Percentiles rank a stretch among this genome's conserved stretches.
Conservation (phyloP, 179 eudicot species). For the Silene vulgaris region DNA sequence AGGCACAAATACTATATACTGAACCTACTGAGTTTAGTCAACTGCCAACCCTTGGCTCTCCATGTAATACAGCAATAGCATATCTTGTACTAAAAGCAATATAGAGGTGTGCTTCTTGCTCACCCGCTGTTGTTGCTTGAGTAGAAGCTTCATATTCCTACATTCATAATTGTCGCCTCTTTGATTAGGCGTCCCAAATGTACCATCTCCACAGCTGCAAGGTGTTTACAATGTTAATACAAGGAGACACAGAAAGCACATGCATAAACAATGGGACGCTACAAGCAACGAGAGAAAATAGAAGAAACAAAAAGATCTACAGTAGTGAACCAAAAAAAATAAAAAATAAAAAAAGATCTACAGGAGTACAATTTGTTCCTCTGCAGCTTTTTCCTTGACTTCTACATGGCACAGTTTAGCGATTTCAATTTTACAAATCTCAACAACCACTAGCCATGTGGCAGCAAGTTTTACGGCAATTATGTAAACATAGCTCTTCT, state of each 20-base stretch:
- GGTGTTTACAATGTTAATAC: slow-evolving; percentile 11
- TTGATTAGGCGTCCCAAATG: slow-evolving; percentile 85
- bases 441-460: too few relatives aligned
- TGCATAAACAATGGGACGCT: background rate
- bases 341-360: background rate
- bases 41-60: too few relatives aligned
- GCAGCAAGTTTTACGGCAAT: too few relatives aligned
- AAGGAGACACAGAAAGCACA: slow-evolving; percentile 11
- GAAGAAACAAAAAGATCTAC: background rate
- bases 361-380: background rate
- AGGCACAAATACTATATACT: too few relatives aligned
- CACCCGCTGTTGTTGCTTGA: slow-evolving; percentile 97
- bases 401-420: background rate
- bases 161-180: slow-evolving; percentile 98
- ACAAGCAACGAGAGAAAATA: background rate
- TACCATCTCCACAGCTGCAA: slow-evolving; percentile 96
- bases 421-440: background rate
- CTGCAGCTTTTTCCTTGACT: background rate
- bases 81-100: background rate
- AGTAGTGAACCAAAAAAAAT: background rate
- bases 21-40: too few relatives aligned
- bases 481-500: too few relatives aligned
- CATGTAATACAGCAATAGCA: background rate
- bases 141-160: slow-evolving; percentile 95
- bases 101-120: background rate